Base-by-base conservation (phyloP, 2,329 filamentous ascomycete species). In the Juglanconis juglandina region DNA sequence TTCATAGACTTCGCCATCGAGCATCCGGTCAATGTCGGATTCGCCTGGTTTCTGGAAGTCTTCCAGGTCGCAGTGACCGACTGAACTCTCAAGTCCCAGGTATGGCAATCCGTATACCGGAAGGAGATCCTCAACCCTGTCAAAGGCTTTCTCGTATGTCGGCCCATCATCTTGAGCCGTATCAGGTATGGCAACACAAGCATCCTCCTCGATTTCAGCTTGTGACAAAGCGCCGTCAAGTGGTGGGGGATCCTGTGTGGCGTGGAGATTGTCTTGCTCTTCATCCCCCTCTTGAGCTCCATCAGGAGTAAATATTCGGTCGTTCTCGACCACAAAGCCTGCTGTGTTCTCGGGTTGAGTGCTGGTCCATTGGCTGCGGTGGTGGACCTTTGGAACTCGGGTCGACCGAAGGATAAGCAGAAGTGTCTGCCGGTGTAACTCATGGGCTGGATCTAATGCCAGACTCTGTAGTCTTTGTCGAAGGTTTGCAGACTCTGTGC, bases 401-500 rank as follows among this genome's bases (percentile, higher is more conserved):
- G 55, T 44, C 3, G 55, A 57, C 35, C 55, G 47, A 3, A 57
- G 37, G 35, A 57, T 46, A 8, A 57, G 55, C 14, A 35, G 30
- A n/a, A 44, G 13, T 5, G 32, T 50, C 37, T 44, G 24, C 41
- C 41, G 41, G 14, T 42, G 54, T 35, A 59, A 7, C n/a, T 39
- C 47, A 30, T n/a, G 37, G 11, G 17, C 11, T 35, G 58, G 34
- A 48, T 51, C 53, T 13, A 33, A n/a, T 37, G 49, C 34, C 7
- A 58, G 33, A 46, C 37, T 37, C 14, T 48, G 44, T 10, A 58
- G 14, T 34, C 42, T 55, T 10, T 34, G 53, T 49, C 46, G 44
- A 42, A 61, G 54, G 5, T 34, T 11, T 10, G 49, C 33, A 34
- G 61, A 58, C 32, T 51, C 34, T 17, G 58, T 51, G 39, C 46